A percentile compares a stretch with the other conserved stretches of the same genome.
phyloP scores from a whole-genome alignment of 2,329 filamentous ascomycete species.

The Pseudocercospora eumusae region DNA sequence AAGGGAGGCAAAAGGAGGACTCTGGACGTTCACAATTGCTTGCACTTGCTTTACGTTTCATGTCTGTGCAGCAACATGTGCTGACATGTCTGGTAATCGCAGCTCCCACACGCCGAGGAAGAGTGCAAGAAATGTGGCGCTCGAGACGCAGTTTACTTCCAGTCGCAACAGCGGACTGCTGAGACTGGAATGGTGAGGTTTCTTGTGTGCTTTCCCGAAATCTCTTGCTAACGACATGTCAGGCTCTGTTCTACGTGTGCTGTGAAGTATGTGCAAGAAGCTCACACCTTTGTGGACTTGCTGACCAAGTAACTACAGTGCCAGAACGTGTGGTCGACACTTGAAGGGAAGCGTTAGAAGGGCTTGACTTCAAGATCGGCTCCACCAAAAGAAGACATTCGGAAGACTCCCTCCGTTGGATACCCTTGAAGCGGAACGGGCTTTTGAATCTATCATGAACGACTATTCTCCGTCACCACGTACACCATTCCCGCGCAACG shows the following conservation, averaged over 20 bases:
- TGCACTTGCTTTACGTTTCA: slow-evolving; percentile 23
- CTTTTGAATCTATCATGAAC: not conserved
- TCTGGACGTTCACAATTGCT: slow-evolving; percentile 22
- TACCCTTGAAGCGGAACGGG: not conserved
- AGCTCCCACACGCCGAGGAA: slow-evolving; percentile 57
- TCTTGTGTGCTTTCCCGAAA: not conserved
- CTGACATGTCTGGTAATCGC: slow-evolving; percentile 37
- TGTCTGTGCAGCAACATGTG: slow-evolving; percentile 38
- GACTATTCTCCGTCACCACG: not conserved
- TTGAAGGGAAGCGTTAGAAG: slow-evolving; percentile 15
- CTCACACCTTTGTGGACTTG: not conserved
- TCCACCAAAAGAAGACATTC: not conserved
- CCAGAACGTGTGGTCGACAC: slow-evolving; percentile 72
- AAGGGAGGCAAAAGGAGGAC: slow-evolving; percentile 36
- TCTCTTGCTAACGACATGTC: slow-evolving; percentile 13
- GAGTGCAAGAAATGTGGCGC: slow-evolving; percentile 82
- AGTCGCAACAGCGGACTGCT: slow-evolving; percentile 93
- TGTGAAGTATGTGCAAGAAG: slow-evolving; percentile 54
- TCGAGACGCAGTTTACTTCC: slow-evolving; percentile 95
- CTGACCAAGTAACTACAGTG: slow-evolving; percentile 51
- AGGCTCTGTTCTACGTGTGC: slow-evolving; percentile 70
- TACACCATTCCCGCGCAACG: not conserved
- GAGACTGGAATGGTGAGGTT: slow-evolving; percentile 93
- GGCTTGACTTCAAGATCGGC: slow-evolving; percentile 2
- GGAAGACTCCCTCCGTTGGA: not conserved